Percentiles rank a stretch among this genome's conserved stretches.
Conservation (phyloP, 2,329 filamentous ascomycete genomes). For the Trichoderma koningiopsis region DNA sequence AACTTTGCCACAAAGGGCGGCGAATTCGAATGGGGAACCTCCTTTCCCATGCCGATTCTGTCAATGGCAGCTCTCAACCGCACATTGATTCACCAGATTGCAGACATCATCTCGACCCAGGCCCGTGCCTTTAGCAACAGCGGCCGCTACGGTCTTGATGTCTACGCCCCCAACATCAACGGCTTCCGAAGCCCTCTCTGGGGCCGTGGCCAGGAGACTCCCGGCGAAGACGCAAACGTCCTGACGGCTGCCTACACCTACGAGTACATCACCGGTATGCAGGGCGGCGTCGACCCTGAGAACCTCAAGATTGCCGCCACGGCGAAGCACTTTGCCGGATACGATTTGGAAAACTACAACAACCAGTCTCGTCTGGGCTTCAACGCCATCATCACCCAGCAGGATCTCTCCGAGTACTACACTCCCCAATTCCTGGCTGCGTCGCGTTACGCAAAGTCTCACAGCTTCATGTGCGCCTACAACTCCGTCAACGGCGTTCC, state of each 20-base stretch:
- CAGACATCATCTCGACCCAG: conserved; percentile 52
- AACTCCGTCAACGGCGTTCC: conserved; percentile 67
- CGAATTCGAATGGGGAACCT: conserved; percentile 60
- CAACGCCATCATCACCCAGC: conserved; percentile 57
- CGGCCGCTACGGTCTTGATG: conserved; percentile 56
- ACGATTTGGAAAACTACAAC: conserved; percentile 54
- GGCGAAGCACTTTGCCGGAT: conserved; percentile 61
- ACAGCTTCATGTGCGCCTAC: conserved; percentile 64
- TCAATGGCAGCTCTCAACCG: conserved; percentile 49
- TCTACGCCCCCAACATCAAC: conserved; percentile 69
- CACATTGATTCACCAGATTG: conserved; percentile 44
- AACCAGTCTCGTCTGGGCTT: conserved; percentile 49
- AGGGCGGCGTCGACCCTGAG: conserved; percentile 23
- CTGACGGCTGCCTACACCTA: conserved; percentile 41
- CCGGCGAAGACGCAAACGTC: conserved; percentile 55
- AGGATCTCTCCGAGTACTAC: conserved; percentile 69
- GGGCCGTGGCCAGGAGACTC: conserved; percentile 62
- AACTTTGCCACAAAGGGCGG: conserved; percentile 16
- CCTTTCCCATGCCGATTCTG: conserved; percentile 64
- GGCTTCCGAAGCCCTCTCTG: conserved; percentile 63
- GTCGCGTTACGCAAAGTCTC: conserved; percentile 53
- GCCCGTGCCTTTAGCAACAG: conserved; percentile 66
- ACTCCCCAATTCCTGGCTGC: conserved; percentile 56
- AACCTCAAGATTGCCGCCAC: conserved; percentile 51
- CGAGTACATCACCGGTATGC: conserved; percentile 54